A percentile compares a stretch with the other conserved stretches of the same genome.
phyloP scores from a whole-genome alignment of 495 filamentous ascomycete genomes.

The Aspergillus taichungensis region DNA sequence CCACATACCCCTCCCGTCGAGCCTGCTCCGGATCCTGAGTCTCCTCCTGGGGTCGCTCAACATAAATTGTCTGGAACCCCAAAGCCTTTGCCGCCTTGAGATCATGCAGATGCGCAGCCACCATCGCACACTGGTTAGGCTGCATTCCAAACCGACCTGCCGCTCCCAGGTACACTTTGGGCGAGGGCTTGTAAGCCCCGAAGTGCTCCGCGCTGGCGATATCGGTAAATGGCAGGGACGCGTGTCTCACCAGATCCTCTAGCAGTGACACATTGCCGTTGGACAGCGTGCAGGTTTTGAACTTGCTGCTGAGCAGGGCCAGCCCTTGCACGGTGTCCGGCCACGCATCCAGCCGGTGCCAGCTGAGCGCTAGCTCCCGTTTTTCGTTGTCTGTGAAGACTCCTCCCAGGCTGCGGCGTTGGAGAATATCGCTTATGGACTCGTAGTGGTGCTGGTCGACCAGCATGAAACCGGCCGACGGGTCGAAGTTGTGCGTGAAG shows the following conservation, averaged over 20 bases:
- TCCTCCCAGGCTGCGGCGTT: constrained; percentile 40
- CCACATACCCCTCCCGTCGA: constrained; percentile 48
- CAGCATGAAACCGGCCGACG: constrained; percentile 39
- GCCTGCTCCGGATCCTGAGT: constrained; percentile 43
- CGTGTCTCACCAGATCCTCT: constrained; percentile 50
- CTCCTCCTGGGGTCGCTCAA: constrained; percentile 62
- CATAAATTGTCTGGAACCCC: constrained; percentile 65
- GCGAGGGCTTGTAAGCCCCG: constrained; percentile 68
- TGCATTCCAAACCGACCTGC: constrained; percentile 47
- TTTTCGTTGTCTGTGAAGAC: constrained; percentile 54
- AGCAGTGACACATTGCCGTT: constrained; percentile 66
- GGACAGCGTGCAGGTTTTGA: constrained; percentile 56
- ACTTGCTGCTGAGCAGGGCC: constrained; percentile 41
- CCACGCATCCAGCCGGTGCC: constrained; percentile 69
- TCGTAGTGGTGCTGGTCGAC: constrained; percentile 64
- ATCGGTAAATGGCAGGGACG: constrained; percentile 50
- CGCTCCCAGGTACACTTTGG: constrained; percentile 59
- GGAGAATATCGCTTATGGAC: constrained; percentile 48
- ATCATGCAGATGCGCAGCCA: constrained; percentile 68
- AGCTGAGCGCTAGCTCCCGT: constrained; percentile 47
- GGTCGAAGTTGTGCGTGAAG: constrained; percentile 47
- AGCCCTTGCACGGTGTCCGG: constrained; percentile 52
- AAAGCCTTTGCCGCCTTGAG: constrained; percentile 53
- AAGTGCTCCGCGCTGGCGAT: constrained; percentile 62
- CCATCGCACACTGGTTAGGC: constrained; percentile 59